Conservation (phyloP, 2,329 filamentous ascomycete genomes). For the Coleophoma eucalyptorum region DNA sequence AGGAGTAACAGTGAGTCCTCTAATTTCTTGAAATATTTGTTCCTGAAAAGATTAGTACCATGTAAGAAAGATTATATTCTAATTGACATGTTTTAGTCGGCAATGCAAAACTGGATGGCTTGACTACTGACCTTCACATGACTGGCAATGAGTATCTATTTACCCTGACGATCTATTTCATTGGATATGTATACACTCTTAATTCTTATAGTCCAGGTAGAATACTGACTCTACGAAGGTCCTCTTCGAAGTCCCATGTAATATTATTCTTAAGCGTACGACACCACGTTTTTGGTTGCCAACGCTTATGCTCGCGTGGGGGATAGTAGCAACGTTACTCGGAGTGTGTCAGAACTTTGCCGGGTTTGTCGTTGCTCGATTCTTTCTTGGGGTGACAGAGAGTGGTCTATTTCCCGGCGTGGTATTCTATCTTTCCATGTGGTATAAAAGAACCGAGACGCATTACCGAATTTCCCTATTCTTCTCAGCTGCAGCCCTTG, state of each 20-base stretch:
- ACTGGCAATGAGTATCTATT: constrained; percentile 61
- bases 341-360: constrained; percentile 46
- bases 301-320: constrained; percentile 52
- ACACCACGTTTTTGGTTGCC: constrained; percentile 55
- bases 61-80: background rate
- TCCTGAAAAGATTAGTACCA: too few relatives aligned
- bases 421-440: constrained; percentile 47
- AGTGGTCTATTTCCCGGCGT: constrained; percentile 51
- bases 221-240: constrained; percentile 21
- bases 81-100: constrained; percentile 38
- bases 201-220: background rate
- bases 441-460: constrained; percentile 48
- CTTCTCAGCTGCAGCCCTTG: constrained; percentile 50
- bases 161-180: constrained; percentile 63
- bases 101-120: constrained; percentile 53
- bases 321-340: constrained; percentile 46
- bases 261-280: constrained; percentile 57
- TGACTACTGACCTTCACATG: constrained; percentile 47
- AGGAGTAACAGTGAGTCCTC: constrained; percentile 49
- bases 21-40: background rate
- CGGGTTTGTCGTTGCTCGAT: constrained; percentile 49
- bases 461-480: constrained; percentile 53
- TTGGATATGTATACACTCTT: constrained; percentile 40
- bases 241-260: constrained; percentile 58
- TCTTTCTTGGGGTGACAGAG: constrained; percentile 53